Base-by-base conservation (phyloP, 2,329 filamentous ascomycete species). In the Claviceps monticola region DNA sequence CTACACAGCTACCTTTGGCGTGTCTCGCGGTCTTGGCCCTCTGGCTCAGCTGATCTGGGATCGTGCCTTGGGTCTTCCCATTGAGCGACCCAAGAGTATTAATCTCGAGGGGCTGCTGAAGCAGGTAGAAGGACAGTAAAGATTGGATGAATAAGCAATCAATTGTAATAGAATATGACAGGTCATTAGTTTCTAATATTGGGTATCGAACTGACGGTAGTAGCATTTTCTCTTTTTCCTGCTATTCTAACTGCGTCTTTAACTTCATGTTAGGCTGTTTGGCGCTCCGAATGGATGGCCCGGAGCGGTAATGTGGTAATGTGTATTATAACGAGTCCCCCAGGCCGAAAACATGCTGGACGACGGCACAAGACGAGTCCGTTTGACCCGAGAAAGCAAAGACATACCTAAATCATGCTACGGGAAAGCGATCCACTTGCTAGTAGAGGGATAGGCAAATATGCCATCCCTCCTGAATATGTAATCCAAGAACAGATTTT, bases 81-180 rank as follows among this genome's bases (percentile, higher is more conserved):
- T 98, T 63, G 93, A 98, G 81, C 78, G 91, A 56, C 93, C 93
- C 48, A 98, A 98, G 86, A 95, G 88, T 70, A 95, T 97, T 66
- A 93, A 95, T 71, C 74, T 98, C 52, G 78, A 87, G 67, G 91
- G 91, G 11, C 72, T 98, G 59, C 72, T 95, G 59, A 84, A 90
- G 68, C 67, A 79, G 64, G 78, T 75, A 37, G 75, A 78, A 65
- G 64, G 65, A 26, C 60, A 71, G 56, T 74, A 64, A 46, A 3
- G 3, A 6, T 7, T 16, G 19, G n/a, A 41, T 4, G 7, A n/a
- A 41, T 3, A 41, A 41, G 17, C 3, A 19, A 41, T 19, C 1
- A 13, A 19, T 41, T 41, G 14, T 17, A n/a, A 34, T 41, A 17
- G 4, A 41, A 41, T 9, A 41, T 7, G 16, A 41, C 7, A 4